These are phyloP conservation scores for Phytophthora fragariaefolia DNA, from an alignment of 352 stramenopile species.

Conservation along the genomic window DNA sequence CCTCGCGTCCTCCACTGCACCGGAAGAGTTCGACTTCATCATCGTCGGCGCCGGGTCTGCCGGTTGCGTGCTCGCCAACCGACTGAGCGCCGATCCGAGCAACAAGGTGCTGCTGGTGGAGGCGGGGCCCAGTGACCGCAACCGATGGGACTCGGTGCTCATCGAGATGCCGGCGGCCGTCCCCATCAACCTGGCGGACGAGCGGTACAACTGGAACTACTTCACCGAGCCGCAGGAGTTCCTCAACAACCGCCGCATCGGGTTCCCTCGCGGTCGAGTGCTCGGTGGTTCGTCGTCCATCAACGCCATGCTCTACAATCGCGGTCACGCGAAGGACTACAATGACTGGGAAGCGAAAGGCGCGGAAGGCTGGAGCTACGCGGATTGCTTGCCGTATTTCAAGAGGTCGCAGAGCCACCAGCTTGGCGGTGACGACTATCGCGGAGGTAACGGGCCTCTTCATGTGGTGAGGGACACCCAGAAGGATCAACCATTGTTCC, in stretches of 20 bases:
- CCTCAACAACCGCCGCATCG: constrained; percentile 75
- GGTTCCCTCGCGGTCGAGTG: constrained; percentile 82
- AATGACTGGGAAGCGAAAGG: constrained; percentile 79
- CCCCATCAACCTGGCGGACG: constrained; percentile 81
- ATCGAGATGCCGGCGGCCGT: constrained; percentile 88
- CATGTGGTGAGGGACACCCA: constrained; percentile 71
- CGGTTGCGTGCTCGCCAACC: constrained; percentile 91
- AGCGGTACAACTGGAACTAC: constrained; percentile 90
- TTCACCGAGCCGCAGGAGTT: constrained; percentile 82
- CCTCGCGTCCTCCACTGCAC: constrained; percentile 31
- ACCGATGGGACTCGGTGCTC: constrained; percentile 88
- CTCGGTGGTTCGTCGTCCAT: constrained; percentile 87
- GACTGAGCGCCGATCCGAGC: constrained; percentile 78
- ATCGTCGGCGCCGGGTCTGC: constrained; percentile 91
- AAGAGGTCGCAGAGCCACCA: constrained; percentile 79
- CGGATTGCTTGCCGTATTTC: constrained; percentile 87
- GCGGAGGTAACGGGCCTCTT: constrained; percentile 72
- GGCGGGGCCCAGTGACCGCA: constrained; percentile 78
- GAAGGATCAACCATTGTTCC: constrained; percentile 77
- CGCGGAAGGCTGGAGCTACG: constrained; percentile 81
- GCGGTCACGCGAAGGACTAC: constrained; percentile 85
- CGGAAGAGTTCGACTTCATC: constrained; percentile 87
- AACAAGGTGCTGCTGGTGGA: constrained; percentile 92
- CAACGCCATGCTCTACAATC: constrained; percentile 91
- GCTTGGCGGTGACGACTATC: constrained; percentile 72